Evolutionary conservation across 2,329 filamentous ascomycete genomes (phyloP), one percentile per base, ranked within the genome.

Genomic region (Fusarium pilosicola): DNA sequence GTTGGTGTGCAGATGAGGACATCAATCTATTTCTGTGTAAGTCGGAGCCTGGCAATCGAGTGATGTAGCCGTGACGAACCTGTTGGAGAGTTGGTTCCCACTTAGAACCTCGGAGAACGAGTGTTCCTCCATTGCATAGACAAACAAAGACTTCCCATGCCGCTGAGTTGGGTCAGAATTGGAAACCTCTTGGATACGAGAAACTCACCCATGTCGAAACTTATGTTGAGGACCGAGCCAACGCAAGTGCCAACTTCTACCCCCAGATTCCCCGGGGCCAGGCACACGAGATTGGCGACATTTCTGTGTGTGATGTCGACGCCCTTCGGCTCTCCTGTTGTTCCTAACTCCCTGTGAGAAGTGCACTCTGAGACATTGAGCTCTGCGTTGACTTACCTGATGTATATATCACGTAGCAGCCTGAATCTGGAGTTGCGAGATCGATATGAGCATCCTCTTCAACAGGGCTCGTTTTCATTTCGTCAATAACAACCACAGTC

Each of bases 61-160:
- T 15, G 26, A 70, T 34, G 22, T 17, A 28, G 42, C 30, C 10
- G 30, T n/a, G 7, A 71, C 79, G 68, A 60, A 88, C 86, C 76
- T 87, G 80, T 48, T 77, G 74, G 9, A 90, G 79, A 13, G 85
- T 84, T 8, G 82, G 79, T 44, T 83, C 79, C 88, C 87, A 89
- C 51, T 83, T 79, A 6, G 85, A 84, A 5, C 85, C 87, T 49
- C 88, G 82, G 46, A 89, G 81, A 51, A 88, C 81, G 49, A 90
- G 80, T 7, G 87, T 89, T 10, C 88, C 88, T 26, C 88, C 88
- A 54, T 90, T 90, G 80, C 88, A 88, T 30, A 90, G 79, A 58
- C 85, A 86, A 2, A 84, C 85, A 14, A 90, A 83, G n/a, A 90
- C 87, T 70, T 90, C 88, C 88, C 89, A 90, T 18, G 88, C 88